These are phyloP conservation scores for Geosmithia flava DNA, from an alignment of 2,329 filamentous ascomycete genomes.

Conservation along the genomic window DNA sequence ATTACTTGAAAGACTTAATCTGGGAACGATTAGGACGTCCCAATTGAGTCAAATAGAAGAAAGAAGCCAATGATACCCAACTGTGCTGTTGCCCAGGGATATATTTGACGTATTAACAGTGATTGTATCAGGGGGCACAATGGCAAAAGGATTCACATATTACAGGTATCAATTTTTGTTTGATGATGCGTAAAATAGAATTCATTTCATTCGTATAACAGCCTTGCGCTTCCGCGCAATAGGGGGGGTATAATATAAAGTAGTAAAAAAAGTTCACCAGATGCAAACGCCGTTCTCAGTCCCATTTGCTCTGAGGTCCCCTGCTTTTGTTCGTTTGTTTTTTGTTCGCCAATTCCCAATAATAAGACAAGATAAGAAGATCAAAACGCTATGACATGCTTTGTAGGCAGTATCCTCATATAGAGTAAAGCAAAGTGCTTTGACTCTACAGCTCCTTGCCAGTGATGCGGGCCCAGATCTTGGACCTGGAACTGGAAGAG, in stretches of 20 bases:
- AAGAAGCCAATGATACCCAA: slow-evolving; percentile 26
- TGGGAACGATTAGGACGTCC: not conserved
- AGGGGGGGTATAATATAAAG: not conserved
- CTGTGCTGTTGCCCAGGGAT: slow-evolving; percentile 8
- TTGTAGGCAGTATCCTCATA: not conserved
- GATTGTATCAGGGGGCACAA: no score
- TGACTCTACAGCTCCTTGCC: slow-evolving; percentile 1
- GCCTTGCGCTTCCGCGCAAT: not conserved
- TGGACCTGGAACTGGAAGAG: slow-evolving; percentile 17
- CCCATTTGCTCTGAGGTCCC: slow-evolving; percentile 20
- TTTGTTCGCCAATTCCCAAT: not conserved
- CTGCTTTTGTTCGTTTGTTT: not conserved
- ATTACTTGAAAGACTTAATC: not conserved
- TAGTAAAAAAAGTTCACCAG: slow-evolving; percentile 20
- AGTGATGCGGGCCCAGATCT: slow-evolving; percentile 13
- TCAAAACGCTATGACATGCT: slow-evolving; percentile 2
- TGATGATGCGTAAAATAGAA: not conserved
- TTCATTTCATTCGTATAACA: not conserved
- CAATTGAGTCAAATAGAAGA: slow-evolving; percentile 3
- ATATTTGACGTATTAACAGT: no score
- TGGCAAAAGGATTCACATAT: no score
- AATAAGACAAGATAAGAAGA: slow-evolving; percentile 4
- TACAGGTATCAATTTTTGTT: no score
- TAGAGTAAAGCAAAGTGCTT: not conserved
- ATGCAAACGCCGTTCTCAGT: slow-evolving; percentile 23